phyloP scores from a whole-genome alignment of 2,329 filamentous ascomycete genomes.

The Penicillium sp. region DNA sequence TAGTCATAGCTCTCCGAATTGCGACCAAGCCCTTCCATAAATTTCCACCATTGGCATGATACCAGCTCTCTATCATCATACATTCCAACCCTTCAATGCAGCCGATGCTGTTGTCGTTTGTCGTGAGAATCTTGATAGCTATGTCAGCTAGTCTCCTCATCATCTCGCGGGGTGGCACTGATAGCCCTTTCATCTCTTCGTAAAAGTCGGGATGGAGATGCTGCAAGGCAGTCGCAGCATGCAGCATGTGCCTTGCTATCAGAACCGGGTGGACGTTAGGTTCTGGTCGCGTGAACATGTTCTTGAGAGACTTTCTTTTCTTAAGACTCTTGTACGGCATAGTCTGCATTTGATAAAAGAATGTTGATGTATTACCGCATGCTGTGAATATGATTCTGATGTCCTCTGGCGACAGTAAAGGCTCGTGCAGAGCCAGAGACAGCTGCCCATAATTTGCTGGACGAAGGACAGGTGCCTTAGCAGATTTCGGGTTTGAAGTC shows the following conservation, averaged over 20 bases:
- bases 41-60: slow-evolving; percentile 41
- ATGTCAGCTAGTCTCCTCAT: slow-evolving; percentile 31
- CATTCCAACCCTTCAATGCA: slow-evolving; percentile 46
- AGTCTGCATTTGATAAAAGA: slow-evolving; percentile 42
- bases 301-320: slow-evolving; percentile 17
- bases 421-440: slow-evolving; percentile 33
- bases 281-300: slow-evolving; percentile 25
- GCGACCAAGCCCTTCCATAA: slow-evolving; percentile 43
- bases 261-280: slow-evolving; percentile 49
- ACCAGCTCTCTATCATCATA: slow-evolving; percentile 45
- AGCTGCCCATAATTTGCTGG: slow-evolving; percentile 25
- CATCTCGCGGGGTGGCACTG: slow-evolving; percentile 20
- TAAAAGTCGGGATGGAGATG: slow-evolving; percentile 40
- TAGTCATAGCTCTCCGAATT: slow-evolving; percentile 38
- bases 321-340: slow-evolving; percentile 30
- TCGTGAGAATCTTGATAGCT: slow-evolving; percentile 35
- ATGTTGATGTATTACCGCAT: slow-evolving; percentile 32
- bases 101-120: slow-evolving; percentile 39
- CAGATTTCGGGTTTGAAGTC: neutral
- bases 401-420: slow-evolving; percentile 43
- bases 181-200: slow-evolving; percentile 18
- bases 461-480: too few relatives aligned
- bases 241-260: slow-evolving; percentile 51
- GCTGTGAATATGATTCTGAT: slow-evolving; percentile 38
- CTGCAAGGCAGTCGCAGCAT: slow-evolving; percentile 50